A percentile compares a stretch with the other conserved stretches of the same genome.
Conservation (phyloP, 1,284 basidiomycete species). For the Pyrrhoderma noxium region DNA sequence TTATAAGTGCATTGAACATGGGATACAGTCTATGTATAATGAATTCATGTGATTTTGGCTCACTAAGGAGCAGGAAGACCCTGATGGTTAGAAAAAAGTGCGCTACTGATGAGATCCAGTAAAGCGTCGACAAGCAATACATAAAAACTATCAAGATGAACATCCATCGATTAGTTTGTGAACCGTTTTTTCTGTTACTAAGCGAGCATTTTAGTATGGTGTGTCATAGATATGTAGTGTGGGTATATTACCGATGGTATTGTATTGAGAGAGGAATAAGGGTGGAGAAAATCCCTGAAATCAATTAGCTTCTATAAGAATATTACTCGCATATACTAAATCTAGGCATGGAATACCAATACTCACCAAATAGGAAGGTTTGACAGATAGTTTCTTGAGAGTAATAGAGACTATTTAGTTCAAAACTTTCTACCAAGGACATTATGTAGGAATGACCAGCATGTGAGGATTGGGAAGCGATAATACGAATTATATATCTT, state of each 20-base stretch:
- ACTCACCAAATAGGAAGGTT: slow-evolving; percentile 4
- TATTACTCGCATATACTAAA: neutral
- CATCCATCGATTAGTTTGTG: neutral
- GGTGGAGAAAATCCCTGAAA: neutral
- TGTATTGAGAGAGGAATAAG: neutral
- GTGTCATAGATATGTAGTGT: neutral
- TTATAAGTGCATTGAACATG: neutral
- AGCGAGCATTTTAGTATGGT: neutral
- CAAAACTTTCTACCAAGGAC: too few relatives aligned
- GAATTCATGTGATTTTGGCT: neutral
- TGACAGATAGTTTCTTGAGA: neutral
- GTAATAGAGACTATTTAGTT: too few relatives aligned
- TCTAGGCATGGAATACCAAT: neutral
- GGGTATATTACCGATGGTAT: neutral
- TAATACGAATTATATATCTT: too few relatives aligned
- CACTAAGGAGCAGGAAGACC: neutral
- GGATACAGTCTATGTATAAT: neutral
- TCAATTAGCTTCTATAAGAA: neutral
- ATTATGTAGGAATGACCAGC: too few relatives aligned
- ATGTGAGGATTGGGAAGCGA: too few relatives aligned
- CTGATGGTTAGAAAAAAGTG: neutral
- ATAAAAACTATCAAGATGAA: neutral
- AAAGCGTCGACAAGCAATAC: neutral
- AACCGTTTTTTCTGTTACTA: neutral
- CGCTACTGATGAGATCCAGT: neutral